Evolutionary conservation across 2,329 filamentous ascomycete species (phyloP), one percentile per base, ranked within the genome.

Genomic region (Cladophialophora chaetospira): DNA sequence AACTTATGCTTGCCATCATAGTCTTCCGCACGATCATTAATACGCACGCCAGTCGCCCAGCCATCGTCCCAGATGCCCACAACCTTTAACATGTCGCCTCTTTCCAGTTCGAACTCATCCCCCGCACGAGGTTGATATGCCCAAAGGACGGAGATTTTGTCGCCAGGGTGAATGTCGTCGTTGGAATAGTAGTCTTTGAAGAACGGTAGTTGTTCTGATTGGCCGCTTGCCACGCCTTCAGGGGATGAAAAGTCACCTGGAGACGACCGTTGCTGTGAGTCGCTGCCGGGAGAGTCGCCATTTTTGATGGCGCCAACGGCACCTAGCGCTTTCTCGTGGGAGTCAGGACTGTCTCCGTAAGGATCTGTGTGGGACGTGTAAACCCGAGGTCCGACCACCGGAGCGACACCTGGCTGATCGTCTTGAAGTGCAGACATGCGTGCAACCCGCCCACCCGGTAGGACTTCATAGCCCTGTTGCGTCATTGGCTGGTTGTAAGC

Each of bases 161-260:
- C 92, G 55, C 89, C 88, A 0, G 93, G 89, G 67, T 93, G 90
- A 56, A 99, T 96, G 67, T 97, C 92, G 67, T 97, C 94, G 66
- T 93, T 88, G 2, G 93, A 97, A 71, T 99, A 99, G 74, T 99
- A 99, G 72, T 99, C 94, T 70, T 96, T 96, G 84, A 99, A 99
- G 70, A 91, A 96, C 3, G 89, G 87, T 52, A 99, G 77, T 72
- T 97, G 94, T 73, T 99, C 94, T 0, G 93, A 97, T 71, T 97
- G 91, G 58, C 93, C 91, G 67, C 91, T 96, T 21, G 86, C 84
- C 60, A 93, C 75, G 23, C 88, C 91, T 67, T 88, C 88, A 0
- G 91, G 91, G 3, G 92, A 97, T 2, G 92, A 96, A 73, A 89
- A 87, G 50, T 86, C 87, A 81, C 85, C 79, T 9, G 91, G 91